A percentile compares a stretch with the other conserved stretches of the same genome.
Evolutionary conservation across 1,284 basidiomycete genomes (phyloP).

Genomic region (Ceratobasidium sp.): DNA sequence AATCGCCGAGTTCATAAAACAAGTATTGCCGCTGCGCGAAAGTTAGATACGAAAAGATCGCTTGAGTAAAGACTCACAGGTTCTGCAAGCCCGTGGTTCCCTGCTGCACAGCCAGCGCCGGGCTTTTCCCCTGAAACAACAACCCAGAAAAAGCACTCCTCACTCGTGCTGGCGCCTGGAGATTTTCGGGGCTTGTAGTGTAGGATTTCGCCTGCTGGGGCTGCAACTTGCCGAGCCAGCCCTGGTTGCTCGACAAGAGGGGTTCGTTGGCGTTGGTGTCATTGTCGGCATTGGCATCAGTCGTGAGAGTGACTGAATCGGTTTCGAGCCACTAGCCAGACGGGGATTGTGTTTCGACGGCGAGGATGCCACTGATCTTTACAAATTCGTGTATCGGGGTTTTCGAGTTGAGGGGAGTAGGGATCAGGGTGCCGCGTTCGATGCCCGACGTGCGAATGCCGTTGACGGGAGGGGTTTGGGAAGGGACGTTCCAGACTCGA

Average conservation of each 20-base stretch:
- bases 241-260: constrained; percentile 36
- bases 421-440: constrained; percentile 22
- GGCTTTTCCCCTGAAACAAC: constrained; percentile 32
- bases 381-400: constrained; percentile 29
- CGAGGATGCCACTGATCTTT: constrained; percentile 32
- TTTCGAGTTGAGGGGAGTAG: constrained; percentile 10
- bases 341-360: constrained; percentile 11
- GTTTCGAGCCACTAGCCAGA: constrained; percentile 20
- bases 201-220: not conserved
- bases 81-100: constrained; percentile 90
- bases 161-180: constrained; percentile 4
- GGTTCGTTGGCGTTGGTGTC: constrained; percentile 30
- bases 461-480: constrained; percentile 22
- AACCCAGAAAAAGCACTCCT: not conserved
- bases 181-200: not conserved
- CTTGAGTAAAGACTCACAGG: no score
- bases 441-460: constrained; percentile 13
- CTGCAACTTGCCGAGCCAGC: constrained; percentile 40
- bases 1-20: no score
- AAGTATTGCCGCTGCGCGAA: no score
- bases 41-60: no score
- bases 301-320: constrained; percentile 10
- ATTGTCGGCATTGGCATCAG: constrained; percentile 31
- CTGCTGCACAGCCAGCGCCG: constrained; percentile 32
- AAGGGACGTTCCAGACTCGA: constrained; percentile 47